These are phyloP conservation scores for Aureobasidium sp. DNA, from an alignment of 2,329 filamentous ascomycete species.

Conservation along the genomic window DNA sequence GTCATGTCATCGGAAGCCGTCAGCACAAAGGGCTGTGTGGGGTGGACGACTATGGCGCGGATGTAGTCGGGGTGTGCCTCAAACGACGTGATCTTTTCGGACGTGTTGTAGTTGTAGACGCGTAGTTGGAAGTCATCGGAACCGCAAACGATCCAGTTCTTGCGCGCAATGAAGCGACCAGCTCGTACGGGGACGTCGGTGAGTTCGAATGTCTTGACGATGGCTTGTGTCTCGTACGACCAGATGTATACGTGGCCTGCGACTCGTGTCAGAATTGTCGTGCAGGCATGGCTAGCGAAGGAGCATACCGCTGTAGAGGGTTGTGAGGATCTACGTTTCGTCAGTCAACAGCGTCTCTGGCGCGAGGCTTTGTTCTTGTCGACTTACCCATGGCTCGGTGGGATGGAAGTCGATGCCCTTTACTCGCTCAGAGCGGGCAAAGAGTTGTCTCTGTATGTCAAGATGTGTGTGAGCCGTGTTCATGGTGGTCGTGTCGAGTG, in stretches of 20 bases:
- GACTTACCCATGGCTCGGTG: slow-evolving; percentile 80
- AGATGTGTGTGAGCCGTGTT: slow-evolving; percentile 8
- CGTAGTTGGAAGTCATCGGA: slow-evolving; percentile 84
- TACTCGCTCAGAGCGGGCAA: slow-evolving; percentile 87
- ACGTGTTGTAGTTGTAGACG: slow-evolving; percentile 99
- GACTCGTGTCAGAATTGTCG: background rate
- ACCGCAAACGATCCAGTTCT: slow-evolving; percentile 77
- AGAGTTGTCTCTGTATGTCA: slow-evolving; percentile 60
- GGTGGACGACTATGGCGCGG: slow-evolving; percentile 90
- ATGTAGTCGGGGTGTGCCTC: slow-evolving; percentile 99
- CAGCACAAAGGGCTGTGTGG: slow-evolving; percentile 87
- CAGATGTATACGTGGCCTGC: slow-evolving; percentile 96
- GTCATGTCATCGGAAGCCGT: slow-evolving; percentile 98
- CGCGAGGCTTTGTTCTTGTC: background rate
- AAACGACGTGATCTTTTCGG: slow-evolving; percentile 94
- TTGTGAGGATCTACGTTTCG: slow-evolving; percentile 59
- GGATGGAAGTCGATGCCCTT: slow-evolving; percentile 97
- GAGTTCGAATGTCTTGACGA: slow-evolving; percentile 98
- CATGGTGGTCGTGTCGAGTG: background rate
- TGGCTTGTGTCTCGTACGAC: slow-evolving; percentile 86
- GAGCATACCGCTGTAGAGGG: slow-evolving; percentile 78
- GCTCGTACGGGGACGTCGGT: slow-evolving; percentile 97
- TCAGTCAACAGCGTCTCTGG: slow-evolving; percentile 4
- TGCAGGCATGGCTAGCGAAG: background rate
- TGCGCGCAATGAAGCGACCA: slow-evolving; percentile 89